A percentile compares a stretch with the other conserved stretches of the same genome.
phyloP scores from a whole-genome alignment of 306 rosid genomes.

The Phaseolus lunatus region DNA sequence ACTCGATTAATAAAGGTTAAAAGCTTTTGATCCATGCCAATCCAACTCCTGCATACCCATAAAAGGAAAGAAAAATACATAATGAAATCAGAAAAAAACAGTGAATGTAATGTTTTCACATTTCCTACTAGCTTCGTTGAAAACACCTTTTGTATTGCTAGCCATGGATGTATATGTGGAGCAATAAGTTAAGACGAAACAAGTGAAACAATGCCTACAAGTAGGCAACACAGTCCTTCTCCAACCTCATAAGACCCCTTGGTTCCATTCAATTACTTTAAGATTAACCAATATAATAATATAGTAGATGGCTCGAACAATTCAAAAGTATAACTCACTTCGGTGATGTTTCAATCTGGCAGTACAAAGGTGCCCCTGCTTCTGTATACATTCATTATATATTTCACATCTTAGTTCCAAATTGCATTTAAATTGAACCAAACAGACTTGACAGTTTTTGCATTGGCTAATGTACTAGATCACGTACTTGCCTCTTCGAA shows the following conservation, averaged over 20 bases:
- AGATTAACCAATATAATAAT: slow-evolving; percentile 23
- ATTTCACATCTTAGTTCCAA: slow-evolving; percentile 42
- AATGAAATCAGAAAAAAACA: slow-evolving; percentile 41
- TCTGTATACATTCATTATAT: slow-evolving; percentile 47
- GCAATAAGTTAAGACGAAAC: slow-evolving; percentile 37
- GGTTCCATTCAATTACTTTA: slow-evolving; percentile 26
- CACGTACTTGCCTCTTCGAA: slow-evolving; percentile 69
- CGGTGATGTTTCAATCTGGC: slow-evolving; percentile 59
- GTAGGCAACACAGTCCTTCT: slow-evolving; percentile 37
- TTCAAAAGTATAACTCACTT: slow-evolving; percentile 58
- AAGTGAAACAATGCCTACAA: slow-evolving; percentile 16
- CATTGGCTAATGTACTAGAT: slow-evolving; percentile 44
- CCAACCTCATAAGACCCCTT: slow-evolving; percentile 31
- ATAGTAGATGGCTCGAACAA: slow-evolving; percentile 36
- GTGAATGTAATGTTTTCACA: slow-evolving; percentile 9
- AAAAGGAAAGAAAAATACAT: slow-evolving; percentile 5
- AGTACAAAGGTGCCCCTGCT: slow-evolving; percentile 58
- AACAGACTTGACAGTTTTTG: slow-evolving; percentile 40
- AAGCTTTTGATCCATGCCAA: slow-evolving; percentile 13
- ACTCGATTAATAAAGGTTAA: slow-evolving; percentile 3
- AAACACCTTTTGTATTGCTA: slow-evolving; percentile 32
- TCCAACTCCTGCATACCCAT: slow-evolving; percentile 19
- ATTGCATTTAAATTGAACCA: slow-evolving; percentile 17
- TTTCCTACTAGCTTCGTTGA: slow-evolving; percentile 30
- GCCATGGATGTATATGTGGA: slow-evolving; percentile 17